phyloP scores from a whole-genome alignment of 2,329 filamentous ascomycete species.

The Achaetomium macrosporum region DNA sequence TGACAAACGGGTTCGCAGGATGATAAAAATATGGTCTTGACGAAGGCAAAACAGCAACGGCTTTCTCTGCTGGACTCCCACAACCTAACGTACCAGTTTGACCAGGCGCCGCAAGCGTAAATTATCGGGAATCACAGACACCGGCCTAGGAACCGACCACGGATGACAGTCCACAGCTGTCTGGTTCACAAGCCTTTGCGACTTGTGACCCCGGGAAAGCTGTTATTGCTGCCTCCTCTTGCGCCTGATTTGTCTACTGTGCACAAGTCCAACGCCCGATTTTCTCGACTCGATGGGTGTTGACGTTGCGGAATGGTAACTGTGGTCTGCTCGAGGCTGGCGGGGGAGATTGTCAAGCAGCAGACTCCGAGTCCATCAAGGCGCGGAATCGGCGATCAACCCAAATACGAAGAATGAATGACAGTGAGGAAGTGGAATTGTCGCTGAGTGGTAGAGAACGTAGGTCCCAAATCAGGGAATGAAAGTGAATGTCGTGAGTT shows the following conservation, averaged over 20 bases:
- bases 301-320: background rate
- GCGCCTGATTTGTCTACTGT: background rate
- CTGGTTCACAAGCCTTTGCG: constrained; percentile 9
- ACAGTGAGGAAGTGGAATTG: constrained; percentile 1
- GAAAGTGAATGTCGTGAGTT: constrained; percentile 13
- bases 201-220: constrained; percentile 1
- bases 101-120: constrained; percentile 12
- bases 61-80: background rate
- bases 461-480: constrained; percentile 8
- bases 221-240: background rate
- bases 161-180: constrained; percentile 10
- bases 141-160: constrained; percentile 11
- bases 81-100: constrained; percentile 11
- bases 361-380: constrained; percentile 4
- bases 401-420: constrained; percentile 11
- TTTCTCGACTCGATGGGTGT: background rate
- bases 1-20: background rate
- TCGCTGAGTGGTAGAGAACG: constrained; percentile 15
- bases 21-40: background rate
- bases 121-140: constrained; percentile 17
- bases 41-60: background rate
- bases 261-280: background rate
- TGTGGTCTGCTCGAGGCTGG: background rate
- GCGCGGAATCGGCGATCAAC: constrained; percentile 20
- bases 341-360: constrained; percentile 1